Conservation (phyloP, 371 early-diverging fungal species). For the Catenaria anguillulae region DNA sequence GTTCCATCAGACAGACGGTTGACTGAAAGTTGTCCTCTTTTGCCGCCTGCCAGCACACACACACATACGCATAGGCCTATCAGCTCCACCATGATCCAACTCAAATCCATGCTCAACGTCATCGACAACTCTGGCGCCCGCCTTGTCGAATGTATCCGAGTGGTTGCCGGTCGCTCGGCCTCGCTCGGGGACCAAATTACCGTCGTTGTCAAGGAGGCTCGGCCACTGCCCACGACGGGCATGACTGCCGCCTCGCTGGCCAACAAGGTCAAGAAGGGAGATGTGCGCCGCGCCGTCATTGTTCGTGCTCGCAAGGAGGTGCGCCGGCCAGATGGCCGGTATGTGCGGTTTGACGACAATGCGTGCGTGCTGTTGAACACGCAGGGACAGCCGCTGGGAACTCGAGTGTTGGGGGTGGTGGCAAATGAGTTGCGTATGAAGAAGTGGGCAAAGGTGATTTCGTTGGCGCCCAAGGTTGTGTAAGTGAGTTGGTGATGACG, state of each 20-base stretch:
- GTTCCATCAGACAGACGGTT: no score
- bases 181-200: constrained; percentile 87
- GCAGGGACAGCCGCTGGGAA: constrained; percentile 65
- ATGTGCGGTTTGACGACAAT: constrained; percentile 91
- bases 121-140: constrained; percentile 93
- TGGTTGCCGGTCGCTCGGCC: constrained; percentile 67
- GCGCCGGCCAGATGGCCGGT: constrained; percentile 79
- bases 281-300: constrained; percentile 82
- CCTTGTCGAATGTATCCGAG: constrained; percentile 88
- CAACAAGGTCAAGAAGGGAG: constrained; percentile 83
- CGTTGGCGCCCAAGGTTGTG: constrained; percentile 83
- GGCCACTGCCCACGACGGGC: constrained; percentile 41
- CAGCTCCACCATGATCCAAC: constrained; percentile 78
- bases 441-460: constrained; percentile 86
- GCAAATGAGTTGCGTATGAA: constrained; percentile 80
- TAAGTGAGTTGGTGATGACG: constrained; percentile 34
- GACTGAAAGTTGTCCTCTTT: no score
- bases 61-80: no score
- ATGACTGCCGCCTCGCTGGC: constrained; percentile 17
- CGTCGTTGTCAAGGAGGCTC: constrained; percentile 83
- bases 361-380: constrained; percentile 89
- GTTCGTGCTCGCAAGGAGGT: constrained; percentile 86
- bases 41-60: no score
- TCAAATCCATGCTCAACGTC: constrained; percentile 68
- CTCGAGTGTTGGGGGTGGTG: constrained; percentile 81